Conservation (phyloP, 768 basidiomycete genomes). For the Pleurotus pulmonarius region DNA sequence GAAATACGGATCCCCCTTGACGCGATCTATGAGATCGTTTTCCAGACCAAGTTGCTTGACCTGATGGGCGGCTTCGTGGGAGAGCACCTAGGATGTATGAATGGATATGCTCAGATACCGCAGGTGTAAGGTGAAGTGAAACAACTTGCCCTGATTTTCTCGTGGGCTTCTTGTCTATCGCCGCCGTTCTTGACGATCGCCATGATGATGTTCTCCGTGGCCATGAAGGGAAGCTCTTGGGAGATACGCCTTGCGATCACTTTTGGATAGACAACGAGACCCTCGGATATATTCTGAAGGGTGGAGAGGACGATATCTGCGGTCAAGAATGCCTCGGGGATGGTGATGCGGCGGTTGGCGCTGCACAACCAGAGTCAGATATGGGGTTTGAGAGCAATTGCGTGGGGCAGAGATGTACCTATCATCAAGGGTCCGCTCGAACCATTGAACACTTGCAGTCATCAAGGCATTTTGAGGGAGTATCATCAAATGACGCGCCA, state of each 20-base stretch:
- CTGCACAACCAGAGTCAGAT: slow-evolving; percentile 33
- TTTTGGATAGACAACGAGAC: slow-evolving; percentile 97
- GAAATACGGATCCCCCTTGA: slow-evolving; percentile 82
- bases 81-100: slow-evolving; percentile 62
- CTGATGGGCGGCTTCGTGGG: slow-evolving; percentile 90
- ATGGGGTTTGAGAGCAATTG: neutral
- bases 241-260: slow-evolving; percentile 90
- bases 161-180: slow-evolving; percentile 95
- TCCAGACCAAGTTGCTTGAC: slow-evolving; percentile 93
- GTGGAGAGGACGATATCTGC: slow-evolving; percentile 96
- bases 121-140: slow-evolving; percentile 1
- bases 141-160: slow-evolving; percentile 76
- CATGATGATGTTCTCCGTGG: slow-evolving; percentile 99
- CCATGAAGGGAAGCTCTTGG: slow-evolving; percentile 99
- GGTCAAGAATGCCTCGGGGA: slow-evolving; percentile 96
- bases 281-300: slow-evolving; percentile 94
- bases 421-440: slow-evolving; percentile 97
- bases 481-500: slow-evolving; percentile 93
- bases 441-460: slow-evolving; percentile 96
- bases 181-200: slow-evolving; percentile 93
- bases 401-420: slow-evolving; percentile 43
- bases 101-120: neutral
- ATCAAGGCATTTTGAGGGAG: slow-evolving; percentile 95
- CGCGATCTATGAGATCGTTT: slow-evolving; percentile 92
- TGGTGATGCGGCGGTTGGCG: slow-evolving; percentile 93